Evolutionary conservation across 2,329 filamentous ascomycete species (phyloP).

Genomic region (Penicillium sp.): DNA sequence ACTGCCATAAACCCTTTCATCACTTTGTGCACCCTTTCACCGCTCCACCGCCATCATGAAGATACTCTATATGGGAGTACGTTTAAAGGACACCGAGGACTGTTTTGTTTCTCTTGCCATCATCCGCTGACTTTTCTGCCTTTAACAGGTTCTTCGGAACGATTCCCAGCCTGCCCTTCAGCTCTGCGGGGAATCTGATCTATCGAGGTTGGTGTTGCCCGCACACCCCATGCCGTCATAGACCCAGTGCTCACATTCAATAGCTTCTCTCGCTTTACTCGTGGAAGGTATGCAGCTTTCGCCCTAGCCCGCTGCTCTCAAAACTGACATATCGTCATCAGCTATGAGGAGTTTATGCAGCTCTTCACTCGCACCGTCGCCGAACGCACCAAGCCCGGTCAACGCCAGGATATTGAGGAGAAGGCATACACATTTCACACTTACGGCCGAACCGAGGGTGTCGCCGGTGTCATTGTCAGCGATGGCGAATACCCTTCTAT

Average conservation of each 20-base stretch:
- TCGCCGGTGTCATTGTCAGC: conserved; percentile 77
- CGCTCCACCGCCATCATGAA: conserved; percentile 66
- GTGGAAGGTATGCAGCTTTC: conserved; percentile 60
- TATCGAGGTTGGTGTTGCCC: conserved; percentile 54
- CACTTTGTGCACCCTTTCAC: conserved; percentile 6
- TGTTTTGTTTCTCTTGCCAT: neutral
- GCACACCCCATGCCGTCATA: neutral
- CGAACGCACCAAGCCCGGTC: conserved; percentile 78
- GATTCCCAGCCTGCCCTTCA: conserved; percentile 75
- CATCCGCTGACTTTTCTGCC: neutral
- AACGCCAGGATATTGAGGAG: conserved; percentile 78
- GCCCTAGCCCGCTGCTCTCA: neutral
- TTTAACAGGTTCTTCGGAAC: conserved; percentile 75
- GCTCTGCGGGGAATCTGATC: conserved; percentile 75
- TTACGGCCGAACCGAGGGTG: conserved; percentile 71
- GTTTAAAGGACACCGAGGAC: conserved; percentile 33
- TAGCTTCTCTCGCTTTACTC: conserved; percentile 77
- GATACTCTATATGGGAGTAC: conserved; percentile 84
- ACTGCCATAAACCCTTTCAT: neutral
- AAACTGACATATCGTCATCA: conserved; percentile 23
- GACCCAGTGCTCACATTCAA: conserved; percentile 9
- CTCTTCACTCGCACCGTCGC: conserved; percentile 87
- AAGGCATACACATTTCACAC: conserved; percentile 66
- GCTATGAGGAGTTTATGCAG: conserved; percentile 73
- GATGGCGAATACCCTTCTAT: conserved; percentile 76